Percentiles rank a stretch among this genome's conserved stretches.
These are phyloP conservation scores for Trametopsis cervina DNA, from an alignment of 768 basidiomycete species.

Conservation along the genomic window DNA sequence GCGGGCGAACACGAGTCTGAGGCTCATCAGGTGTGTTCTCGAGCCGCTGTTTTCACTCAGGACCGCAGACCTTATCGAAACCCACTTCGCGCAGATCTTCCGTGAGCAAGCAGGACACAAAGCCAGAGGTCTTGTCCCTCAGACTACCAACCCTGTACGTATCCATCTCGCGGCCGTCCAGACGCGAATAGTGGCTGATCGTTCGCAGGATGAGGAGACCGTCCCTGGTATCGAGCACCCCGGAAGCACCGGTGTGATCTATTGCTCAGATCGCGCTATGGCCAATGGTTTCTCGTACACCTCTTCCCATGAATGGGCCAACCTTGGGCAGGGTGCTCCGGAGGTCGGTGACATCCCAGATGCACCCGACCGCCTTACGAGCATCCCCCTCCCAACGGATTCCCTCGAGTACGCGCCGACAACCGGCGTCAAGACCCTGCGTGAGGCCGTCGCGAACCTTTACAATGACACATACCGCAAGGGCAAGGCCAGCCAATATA, in stretches of 20 bases:
- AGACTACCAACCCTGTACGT: conserved; percentile 64
- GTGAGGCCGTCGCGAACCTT: conserved; percentile 83
- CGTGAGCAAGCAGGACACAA: conserved; percentile 66
- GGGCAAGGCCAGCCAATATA: conserved; percentile 79
- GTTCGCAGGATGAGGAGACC: conserved; percentile 71
- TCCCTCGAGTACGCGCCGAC: conserved; percentile 90
- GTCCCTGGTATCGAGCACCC: conserved; percentile 85
- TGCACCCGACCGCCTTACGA: conserved; percentile 57
- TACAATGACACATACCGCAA: conserved; percentile 87
- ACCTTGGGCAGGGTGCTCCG: conserved; percentile 89
- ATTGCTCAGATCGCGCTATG: conserved; percentile 91
- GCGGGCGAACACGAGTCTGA: conserved; percentile 81
- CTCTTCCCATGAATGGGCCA: conserved; percentile 75
- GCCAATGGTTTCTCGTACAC: conserved; percentile 88
- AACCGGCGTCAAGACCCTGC: conserved; percentile 80
- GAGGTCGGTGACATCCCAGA: conserved; percentile 82
- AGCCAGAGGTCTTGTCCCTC: conserved; percentile 55
- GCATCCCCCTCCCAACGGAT: conserved; percentile 61
- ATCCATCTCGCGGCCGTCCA: background rate
- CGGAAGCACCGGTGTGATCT: conserved; percentile 59
- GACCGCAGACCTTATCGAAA: background rate
- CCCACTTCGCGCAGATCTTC: conserved; percentile 49
- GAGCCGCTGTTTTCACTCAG: background rate
- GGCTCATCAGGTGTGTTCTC: conserved; percentile 62
- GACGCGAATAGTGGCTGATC: background rate